Conservation (phyloP, 2,329 filamentous ascomycete genomes). For the Sporothrix euskadiensis region DNA sequence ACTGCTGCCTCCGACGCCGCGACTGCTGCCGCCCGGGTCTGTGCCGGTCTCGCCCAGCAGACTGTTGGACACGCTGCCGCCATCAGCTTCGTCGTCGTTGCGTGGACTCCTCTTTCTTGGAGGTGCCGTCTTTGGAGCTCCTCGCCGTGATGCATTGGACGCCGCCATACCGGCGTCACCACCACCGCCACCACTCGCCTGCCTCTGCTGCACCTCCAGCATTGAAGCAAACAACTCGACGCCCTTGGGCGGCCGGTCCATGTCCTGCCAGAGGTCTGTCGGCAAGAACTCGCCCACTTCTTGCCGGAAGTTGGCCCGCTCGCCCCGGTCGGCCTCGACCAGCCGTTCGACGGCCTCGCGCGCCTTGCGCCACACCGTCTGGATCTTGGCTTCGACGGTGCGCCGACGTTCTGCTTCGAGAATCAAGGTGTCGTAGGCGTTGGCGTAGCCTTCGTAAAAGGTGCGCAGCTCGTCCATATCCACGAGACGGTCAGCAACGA, state of each 20-base stretch:
- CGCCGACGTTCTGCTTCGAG: conserved; percentile 79
- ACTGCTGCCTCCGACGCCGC: conserved; percentile 31
- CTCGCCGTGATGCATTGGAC: not conserved
- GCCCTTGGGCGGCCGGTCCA: conserved; percentile 59
- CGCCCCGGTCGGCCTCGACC: conserved; percentile 68
- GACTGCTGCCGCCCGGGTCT: conserved; percentile 20
- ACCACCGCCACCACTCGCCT: not conserved
- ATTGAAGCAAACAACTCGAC: conserved; percentile 46
- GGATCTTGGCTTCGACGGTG: conserved; percentile 70
- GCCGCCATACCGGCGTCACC: not conserved
- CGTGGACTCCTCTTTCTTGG: not conserved
- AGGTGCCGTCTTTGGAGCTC: not conserved
- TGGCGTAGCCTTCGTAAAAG: conserved; percentile 86
- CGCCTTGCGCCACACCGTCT: conserved; percentile 73
- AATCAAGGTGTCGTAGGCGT: conserved; percentile 80
- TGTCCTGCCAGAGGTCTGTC: conserved; percentile 80
- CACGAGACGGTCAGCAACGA: conserved; percentile 66
- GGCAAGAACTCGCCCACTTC: conserved; percentile 87
- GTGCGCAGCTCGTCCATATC: conserved; percentile 75
- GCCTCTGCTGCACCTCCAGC: not conserved
- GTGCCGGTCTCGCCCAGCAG: conserved; percentile 4
- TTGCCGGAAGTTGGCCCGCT: conserved; percentile 75
- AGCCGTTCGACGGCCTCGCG: conserved; percentile 74
- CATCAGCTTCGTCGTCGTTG: not conserved
- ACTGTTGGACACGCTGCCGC: conserved; percentile 14